Base-by-base conservation (phyloP, 257 asterid genomes). In the Marsdenia floribunda region DNA sequence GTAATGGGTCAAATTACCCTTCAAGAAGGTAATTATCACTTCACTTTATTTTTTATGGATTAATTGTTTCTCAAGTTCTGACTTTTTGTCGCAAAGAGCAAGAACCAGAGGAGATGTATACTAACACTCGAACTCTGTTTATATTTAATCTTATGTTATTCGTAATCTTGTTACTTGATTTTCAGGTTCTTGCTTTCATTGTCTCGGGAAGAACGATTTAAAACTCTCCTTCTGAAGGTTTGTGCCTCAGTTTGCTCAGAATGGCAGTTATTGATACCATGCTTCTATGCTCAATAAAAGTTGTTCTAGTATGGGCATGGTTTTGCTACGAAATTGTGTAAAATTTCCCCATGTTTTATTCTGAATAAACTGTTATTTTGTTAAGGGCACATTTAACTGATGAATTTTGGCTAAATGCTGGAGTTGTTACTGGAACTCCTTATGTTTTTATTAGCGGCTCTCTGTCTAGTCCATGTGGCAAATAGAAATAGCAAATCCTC, bases 201-300 rank as follows among this genome's bases (percentile, higher is more conserved):
- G 76, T 97, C 97, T 12, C 79, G 89, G 59, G 91, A 90, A 77
- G 98, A 92, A 61, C 88, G 99, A 70, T 75, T 87, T 70, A 79
- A 61, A 83, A 80, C 82, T 61, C 86, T 90, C 88, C 87, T 94
- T 78, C 84, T 76, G 77, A 74, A 94, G 96, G 98, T 94, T 29
- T 49, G 88, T 81, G 85, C 79, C 60, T 69, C 50, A 67, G 12
- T 75, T 70, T 77, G 35, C 58, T 77, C 70, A 22, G 64, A 35
- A 21, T 61, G 22, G 38, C 55, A 19, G 38, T 22, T 70, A 22
- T 10, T 14, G 50, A 16, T 46, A 21, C 22, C 50, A 52, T 35
- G 35, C 29, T 49, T 35, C 24, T 60, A 38, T 35, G 35, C 29
- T 35, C 71, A 77, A 52, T 38, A 38, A 61, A 65, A 49, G 6